Evolutionary conservation across 225 moss, liverwort and hornwort genomes (phyloP), one percentile per base, ranked within the genome.

Genomic region (Anthoceros angustus): DNA sequence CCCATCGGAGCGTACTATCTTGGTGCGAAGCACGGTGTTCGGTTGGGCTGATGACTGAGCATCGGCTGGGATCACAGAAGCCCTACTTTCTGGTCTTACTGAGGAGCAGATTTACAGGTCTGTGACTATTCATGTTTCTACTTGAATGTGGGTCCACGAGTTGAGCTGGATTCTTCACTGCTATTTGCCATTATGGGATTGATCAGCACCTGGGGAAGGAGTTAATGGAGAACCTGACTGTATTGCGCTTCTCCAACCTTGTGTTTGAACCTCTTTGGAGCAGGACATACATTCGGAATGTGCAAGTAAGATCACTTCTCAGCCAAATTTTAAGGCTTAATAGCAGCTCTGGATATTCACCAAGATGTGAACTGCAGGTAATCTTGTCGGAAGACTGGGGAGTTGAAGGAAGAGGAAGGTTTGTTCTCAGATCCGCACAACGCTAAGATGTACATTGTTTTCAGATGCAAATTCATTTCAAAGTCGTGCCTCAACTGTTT

Each of bases 231-330:
- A n/a, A n/a, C n/a, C n/a, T n/a, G n/a, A n/a, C n/a, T 9, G 43
- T 45, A 45, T 45, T 45, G 9, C 9, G 43, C 43, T 45, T 16
- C 20, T 50, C 10, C 49, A 93, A 93, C 73, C 80, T 93, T 64
- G 78, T 93, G 42, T 93, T 93, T 74, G 93, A 93, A 25, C 89
- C 89, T 46, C 78, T 93, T 25, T 93, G 93, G 93, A 77, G 62
- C 45, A 79, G 93, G 69, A 89, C 82, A 20, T 89, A 93, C 70
- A 89, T 93, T 68, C 80, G 84, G 70, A 87, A 83, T 80, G 93
- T 93, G 26, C 93, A 93, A 87, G 92, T 89, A 50, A 70, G 43
- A 12, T 7, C 43, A 8, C 12, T 8, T 12, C 12, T 12, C 12
- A 12, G 43, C 43, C 43, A 43, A n/a, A n/a, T n/a, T n/a, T n/a